A percentile compares a stretch with the other conserved stretches of the same genome.
Evolutionary conservation across 495 filamentous ascomycete genomes (phyloP).

Genomic region (Podospora australis): DNA sequence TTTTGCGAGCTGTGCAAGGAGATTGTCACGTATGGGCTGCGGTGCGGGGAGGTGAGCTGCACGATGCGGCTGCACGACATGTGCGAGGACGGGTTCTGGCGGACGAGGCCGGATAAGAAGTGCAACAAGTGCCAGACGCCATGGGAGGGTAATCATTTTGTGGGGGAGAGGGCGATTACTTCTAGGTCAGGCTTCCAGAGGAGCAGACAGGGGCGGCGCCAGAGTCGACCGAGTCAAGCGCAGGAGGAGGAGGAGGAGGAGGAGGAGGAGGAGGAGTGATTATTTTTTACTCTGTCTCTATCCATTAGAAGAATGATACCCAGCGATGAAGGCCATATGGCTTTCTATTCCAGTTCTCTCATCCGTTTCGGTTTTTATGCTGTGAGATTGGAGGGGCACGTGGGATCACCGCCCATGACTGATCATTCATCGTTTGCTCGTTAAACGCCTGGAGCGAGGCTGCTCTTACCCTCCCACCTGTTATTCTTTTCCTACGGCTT

Average conservation of each 20-base stretch:
- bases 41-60: conserved; percentile 67
- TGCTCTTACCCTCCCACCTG: no score
- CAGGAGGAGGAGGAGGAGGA: conserved; percentile 26
- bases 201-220: no score
- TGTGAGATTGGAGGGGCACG: no score
- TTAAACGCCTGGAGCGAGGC: no score
- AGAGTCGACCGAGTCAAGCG: no score
- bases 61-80: conserved; percentile 66
- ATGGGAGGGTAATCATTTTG: conserved; percentile 70
- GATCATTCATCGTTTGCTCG: no score
- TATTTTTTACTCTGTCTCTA: background rate
- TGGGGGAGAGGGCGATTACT: conserved; percentile 72
- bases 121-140: conserved; percentile 68
- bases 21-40: conserved; percentile 81
- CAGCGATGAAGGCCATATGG: no score
- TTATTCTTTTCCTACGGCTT: no score
- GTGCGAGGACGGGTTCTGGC: conserved; percentile 68
- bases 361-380: no score
- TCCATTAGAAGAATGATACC: conserved; percentile 4
- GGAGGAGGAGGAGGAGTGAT: conserved; percentile 8
- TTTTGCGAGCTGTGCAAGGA: conserved; percentile 85
- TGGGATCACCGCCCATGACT: no score
- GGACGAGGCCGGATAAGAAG: conserved; percentile 47
- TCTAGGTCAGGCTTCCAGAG: conserved; percentile 40
- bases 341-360: no score